These are phyloP conservation scores for Neofusicoccum cordaticola DNA, from an alignment of 2,329 filamentous ascomycete genomes.

Conservation along the genomic window DNA sequence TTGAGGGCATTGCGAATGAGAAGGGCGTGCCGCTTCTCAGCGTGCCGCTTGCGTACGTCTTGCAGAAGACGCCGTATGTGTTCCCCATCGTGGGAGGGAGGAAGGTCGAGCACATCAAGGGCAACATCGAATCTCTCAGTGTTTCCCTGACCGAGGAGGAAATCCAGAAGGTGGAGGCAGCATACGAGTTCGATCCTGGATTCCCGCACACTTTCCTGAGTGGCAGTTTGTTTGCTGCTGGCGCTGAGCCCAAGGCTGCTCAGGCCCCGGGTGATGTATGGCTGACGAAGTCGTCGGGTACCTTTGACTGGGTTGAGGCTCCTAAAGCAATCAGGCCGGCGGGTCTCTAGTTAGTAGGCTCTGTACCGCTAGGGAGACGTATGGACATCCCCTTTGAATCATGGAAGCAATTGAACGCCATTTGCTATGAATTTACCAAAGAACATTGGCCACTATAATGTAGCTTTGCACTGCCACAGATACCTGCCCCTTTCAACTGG, in stretches of 20 bases:
- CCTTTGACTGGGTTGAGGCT: conserved; percentile 16
- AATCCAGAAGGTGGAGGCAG: conserved; percentile 63
- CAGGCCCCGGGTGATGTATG: conserved; percentile 15
- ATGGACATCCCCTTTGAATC: too few relatives aligned
- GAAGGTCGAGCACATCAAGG: conserved; percentile 66
- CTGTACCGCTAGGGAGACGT: background rate
- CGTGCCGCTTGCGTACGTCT: conserved; percentile 69
- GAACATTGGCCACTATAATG: too few relatives aligned
- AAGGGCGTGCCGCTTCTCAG: conserved; percentile 50
- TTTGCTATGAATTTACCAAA: too few relatives aligned
- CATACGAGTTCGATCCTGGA: conserved; percentile 61
- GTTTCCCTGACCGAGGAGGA: conserved; percentile 61
- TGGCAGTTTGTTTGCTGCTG: conserved; percentile 1
- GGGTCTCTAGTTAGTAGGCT: background rate
- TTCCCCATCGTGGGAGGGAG: conserved; percentile 71
- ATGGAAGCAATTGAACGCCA: too few relatives aligned
- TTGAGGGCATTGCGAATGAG: conserved; percentile 59
- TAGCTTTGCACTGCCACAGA: too few relatives aligned
- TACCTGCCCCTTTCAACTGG: too few relatives aligned
- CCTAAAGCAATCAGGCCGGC: conserved; percentile 3
- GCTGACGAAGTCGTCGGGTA: conserved; percentile 8
- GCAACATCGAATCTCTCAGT: conserved; percentile 66
- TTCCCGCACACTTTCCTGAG: conserved; percentile 63
- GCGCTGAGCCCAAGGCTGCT: background rate
- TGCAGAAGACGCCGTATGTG: conserved; percentile 68